Base-by-base conservation (phyloP, 768 basidiomycete genomes). In the Leucocoprinus sp. region DNA sequence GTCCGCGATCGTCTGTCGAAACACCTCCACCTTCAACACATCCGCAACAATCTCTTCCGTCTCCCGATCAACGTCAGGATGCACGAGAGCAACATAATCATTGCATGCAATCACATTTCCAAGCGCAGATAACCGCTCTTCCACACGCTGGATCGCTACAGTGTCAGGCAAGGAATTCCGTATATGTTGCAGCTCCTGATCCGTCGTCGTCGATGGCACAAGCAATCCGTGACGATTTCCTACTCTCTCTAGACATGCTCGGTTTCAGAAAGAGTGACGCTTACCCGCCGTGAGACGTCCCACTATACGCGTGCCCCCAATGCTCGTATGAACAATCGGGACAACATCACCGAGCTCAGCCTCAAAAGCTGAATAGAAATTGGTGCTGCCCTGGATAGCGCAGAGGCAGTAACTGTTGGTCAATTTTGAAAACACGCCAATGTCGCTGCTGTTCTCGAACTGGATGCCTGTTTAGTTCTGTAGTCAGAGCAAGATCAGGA, bases 41-140 rank as follows among this genome's bases (percentile, higher is more conserved):
- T 99, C 96, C 22, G 96, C 96, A 65, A 99, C 97, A 68, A 99
- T 98, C 66, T 99, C 96, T 61, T 99, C 96, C 18, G 96, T 99
- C 67, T 98, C 96, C 51, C 96, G 81, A 68, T 98, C 96, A 50
- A 98, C 69, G 54, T 99, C 96, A 6, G 96, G 96, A 63, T 99
- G 96, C 19, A 98, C 96, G 55, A 99, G 84, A 6, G 96, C 96
- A 54, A 99, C 95, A 58, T 98, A 88, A 69, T 99, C 96, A 65
- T 98, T 99, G 69, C 90, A 93, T 9, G 91, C 92, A 62, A 99
- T 93, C 51, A 99, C 95, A 61, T 99, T 99, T 18, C 96, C 96
- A 21, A 99, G 82, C 0, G 96, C 96, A 15, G 91, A 95, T 51
- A 99, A 72, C 22, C 96, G 85, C 69, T 98, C 96, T 62, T 99